phyloP scores from a whole-genome alignment of 2,329 filamentous ascomycete genomes.

The Penicillium expansum region DNA sequence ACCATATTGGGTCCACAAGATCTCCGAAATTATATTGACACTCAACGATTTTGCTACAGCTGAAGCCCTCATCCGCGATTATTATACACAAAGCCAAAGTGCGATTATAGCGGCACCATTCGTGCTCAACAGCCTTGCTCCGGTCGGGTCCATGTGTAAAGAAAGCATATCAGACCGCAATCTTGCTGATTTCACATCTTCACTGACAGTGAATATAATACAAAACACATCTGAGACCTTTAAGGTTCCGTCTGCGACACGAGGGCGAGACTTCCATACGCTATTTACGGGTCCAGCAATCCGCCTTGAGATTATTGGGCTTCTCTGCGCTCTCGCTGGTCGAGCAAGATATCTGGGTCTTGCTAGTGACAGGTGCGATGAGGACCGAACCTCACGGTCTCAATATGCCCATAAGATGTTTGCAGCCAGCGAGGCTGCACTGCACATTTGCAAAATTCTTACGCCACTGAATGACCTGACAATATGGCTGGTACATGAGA shows the following conservation, averaged over 20 bases:
- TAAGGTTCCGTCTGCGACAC: conserved; percentile 20
- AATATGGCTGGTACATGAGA: conserved; percentile 34
- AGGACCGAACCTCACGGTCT: conserved; percentile 6
- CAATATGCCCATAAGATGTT: conserved; percentile 28
- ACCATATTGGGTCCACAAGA: conserved; percentile 23
- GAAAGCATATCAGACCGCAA: conserved; percentile 10
- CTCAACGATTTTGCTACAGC: conserved; percentile 19
- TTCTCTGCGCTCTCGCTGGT: conserved; percentile 41
- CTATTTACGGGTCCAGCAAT: conserved; percentile 39
- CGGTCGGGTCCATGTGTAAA: conserved; percentile 16
- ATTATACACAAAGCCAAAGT: conserved; percentile 29
- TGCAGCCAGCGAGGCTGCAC: conserved; percentile 36
- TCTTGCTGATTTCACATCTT: conserved; percentile 9
- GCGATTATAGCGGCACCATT: conserved; percentile 38
- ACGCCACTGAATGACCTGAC: conserved; percentile 41
- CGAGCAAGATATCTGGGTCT: conserved; percentile 24
- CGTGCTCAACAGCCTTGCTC: conserved; percentile 32
- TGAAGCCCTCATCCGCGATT: conserved; percentile 21
- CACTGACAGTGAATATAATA: conserved; percentile 19
- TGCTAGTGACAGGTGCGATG: conserved; percentile 14
- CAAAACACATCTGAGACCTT: conserved; percentile 29
- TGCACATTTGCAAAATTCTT: conserved; percentile 39
- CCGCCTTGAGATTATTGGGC: conserved; percentile 41
- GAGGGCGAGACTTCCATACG: conserved; percentile 37
- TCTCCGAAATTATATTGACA: conserved; percentile 16